Base-by-base conservation (phyloP, 2,329 filamentous ascomycete species). In the Penicillium griseofulvum region DNA sequence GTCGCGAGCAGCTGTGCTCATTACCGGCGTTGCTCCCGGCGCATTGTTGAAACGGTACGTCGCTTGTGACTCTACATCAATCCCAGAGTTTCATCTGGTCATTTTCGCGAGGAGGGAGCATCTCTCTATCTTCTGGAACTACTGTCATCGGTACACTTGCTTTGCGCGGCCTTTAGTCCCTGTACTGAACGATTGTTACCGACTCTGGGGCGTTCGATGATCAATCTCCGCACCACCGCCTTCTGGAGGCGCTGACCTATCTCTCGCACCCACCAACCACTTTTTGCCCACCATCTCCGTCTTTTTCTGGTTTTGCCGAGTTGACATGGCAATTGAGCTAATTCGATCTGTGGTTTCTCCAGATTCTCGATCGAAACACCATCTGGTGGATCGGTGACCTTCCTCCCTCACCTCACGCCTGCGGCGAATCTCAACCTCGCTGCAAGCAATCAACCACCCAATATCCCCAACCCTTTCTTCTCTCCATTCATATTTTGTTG, bases 141-240 rank as follows among this genome's bases (percentile, higher is more conserved):
- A 22, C 44, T 46, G 49, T 37, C 29, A 36, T 49, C n/a, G 41
- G 41, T 50, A 38, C 43, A 49, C 53, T 60, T 50, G 54, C 46
- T 56, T 51, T 60, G 60, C 65, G 67, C 67, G 62, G 61, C 60
- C 43, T 47, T 47, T 45, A 51, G 53, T 54, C 49, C 56, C 59
- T 58, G 53, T 46, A 52, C 58, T 57, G 58, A 62, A 58, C 60
- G 60, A 60, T 57, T 56, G 59, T 56, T 62, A 51, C 54, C 62
- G 60, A 63, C 60, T 64, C 63, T 69, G 67, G 68, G 65, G 57
- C 55, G 57, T 63, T 63, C 56, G 60, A 62, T 65, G 68, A 70
- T 71, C 70, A 72, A 70, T 72, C 70, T 73, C 71, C 70, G 71
- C 70, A 72, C 52, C 52, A 54, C 71, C 70, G 71, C 70, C 71